Base-by-base conservation (phyloP, 2,329 filamentous ascomycete genomes). In the Stylonectria norvegica region DNA sequence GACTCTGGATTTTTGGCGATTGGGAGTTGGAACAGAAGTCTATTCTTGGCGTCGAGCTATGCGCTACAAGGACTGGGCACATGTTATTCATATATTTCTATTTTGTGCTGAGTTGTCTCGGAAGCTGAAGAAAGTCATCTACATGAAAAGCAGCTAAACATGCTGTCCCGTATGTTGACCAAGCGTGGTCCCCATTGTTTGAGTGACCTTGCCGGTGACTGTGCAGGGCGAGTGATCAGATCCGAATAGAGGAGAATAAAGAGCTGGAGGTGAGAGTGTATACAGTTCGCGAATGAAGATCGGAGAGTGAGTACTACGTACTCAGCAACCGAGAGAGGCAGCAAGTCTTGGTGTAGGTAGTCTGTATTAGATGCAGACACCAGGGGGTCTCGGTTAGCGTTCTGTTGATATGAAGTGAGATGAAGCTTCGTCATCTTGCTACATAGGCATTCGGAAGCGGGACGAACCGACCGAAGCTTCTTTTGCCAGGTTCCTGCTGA, bases 21-120 rank as follows among this genome's bases (percentile, higher is more conserved):
- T 45, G 42, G 57, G 57, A 60, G 57, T 60, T 60, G 53, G 52
- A 53, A 57, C 56, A 60, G 44, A 52, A 52, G 36, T 49, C 48
- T 47, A 41, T 48, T 42, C 32, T 30, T 38, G 54, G 57, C 57
- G 57, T 56, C 51, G 45, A 50, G 38, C 45, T 48, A 42, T 42
- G 46, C 45, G 23, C 40, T 43, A 41, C 40, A 37, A 40, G 40
- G 45, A 42, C 17, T 38, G 42, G 32, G 46, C 47, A 50, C 45
- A 45, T 43, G 41, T 40, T 43, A 45, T 46, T 33, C 25, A 43
- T 49, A 16, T 31, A 32, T 29, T 22, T 28, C 23, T 22, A 14
- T 23, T 36, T 35, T 17, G n/a, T 18, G 14, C 19, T 9, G 10
- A 20, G 35, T 31, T 34, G 29, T 43, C 36, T 44, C 42, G 35